Base-by-base conservation (phyloP, 345 rosid species). In the Sisymbrium irio region DNA sequence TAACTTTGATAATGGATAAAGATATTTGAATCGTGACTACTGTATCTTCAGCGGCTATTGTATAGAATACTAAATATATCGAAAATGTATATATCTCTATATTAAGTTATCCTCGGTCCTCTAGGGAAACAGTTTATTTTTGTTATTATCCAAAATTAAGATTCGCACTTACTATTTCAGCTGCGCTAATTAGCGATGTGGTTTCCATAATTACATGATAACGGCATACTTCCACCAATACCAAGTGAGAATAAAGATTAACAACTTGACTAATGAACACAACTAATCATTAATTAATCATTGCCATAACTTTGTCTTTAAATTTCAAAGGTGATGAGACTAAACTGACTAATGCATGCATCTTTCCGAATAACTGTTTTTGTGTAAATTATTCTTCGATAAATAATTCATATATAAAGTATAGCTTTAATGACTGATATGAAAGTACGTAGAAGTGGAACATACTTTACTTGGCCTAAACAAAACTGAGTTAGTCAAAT, bases 371-470 rank as follows among this genome's bases (percentile, higher is more conserved):
- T 67, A 6, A 57, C 66, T n/a, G 27, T 7, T 54, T 41, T 39
- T 35, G 35, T 37, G 51, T 32, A 51, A 39, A 11, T 49, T 75
- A 67, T 75, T 75, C 70, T 41, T 54, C 9, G 4, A 32, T 68
- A 49, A 41, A 61, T 51, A 42, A 68, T 32, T 41, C 19, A 14
- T 25, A 33, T 45, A 54, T 45, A 36, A 35, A 17, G 14, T 14
- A 25, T 44, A 62, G 33, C 74, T 62, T 62, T 68, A 54, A 53
- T 44, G 70, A 76, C 70, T 62, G 65, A 62, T 69, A n/a, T 41
- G 74, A 75, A 60, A 61, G 37, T 59, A 75, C 62, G n/a, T 30
- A 50, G 22, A 51, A 67, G 57, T 68, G 64, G 74, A 75, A 50
- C 74, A 55, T 68, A 60, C 74, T 67, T 75, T 67, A 59, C n/a